Evolutionary conservation across 768 basidiomycete genomes (phyloP), one percentile per base, ranked within the genome.

Genomic region (Rhizopogon salebrosus): DNA sequence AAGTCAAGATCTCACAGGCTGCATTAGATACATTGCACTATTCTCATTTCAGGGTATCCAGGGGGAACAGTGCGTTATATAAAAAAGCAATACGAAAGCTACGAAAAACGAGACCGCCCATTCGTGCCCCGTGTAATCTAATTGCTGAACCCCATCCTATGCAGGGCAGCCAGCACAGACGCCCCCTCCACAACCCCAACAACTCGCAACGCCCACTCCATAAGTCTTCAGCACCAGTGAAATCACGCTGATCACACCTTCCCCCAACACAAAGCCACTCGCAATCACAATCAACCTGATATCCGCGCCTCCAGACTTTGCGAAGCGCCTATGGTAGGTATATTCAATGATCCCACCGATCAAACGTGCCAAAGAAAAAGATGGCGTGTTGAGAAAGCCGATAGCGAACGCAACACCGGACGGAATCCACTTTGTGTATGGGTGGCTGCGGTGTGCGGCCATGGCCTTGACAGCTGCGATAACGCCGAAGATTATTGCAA

Each of bases 351-450:
- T 65, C 3, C 95, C 95, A 35, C 95, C 95, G 51, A 95, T 76
- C 27, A 98, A 75, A 48, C 95, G 83, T 1, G 95, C 93, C 53
- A 98, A 78, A 6, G 92, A 91, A 73, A 98, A 98, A 3, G 88
- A 89, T 3, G 95, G 95, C 0, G 94, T 92, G 64, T 98, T 98
- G 62, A 98, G 74, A 69, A 98, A 97, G 0, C 95, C 93, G 53
- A 97, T 90, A 5, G 93, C 93, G 64, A 98, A 98, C 1, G 93
- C 94, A 36, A 98, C 84, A 22, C 94, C 94, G 1, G 92, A 95
- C 4, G 92, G 92, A 35, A 95, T 84, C 83, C 87, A 92, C 48
- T 79, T 81, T n/a, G 84, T 79, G 57, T 79, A 82, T 60, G 75
- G 74, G 31, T 73, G 61, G 23, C 75, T 74, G 31, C 75, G 74